Base-by-base conservation (phyloP, 345 rosid genomes). In the Eucalyptus pumila region DNA sequence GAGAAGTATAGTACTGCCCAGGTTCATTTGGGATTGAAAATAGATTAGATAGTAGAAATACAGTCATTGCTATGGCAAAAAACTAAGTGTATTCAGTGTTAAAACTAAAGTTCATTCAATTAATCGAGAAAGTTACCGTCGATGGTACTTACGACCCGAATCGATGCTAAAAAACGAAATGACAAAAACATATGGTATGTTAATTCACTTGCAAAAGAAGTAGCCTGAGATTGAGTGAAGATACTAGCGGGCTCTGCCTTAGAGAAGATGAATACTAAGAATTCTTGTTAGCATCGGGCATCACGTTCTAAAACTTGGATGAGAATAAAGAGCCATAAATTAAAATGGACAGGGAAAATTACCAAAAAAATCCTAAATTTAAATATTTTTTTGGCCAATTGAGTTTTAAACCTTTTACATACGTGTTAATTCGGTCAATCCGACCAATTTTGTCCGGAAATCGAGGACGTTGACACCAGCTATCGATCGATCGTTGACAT, bases 401-500 rank as follows among this genome's bases (percentile, higher is more conserved):
- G 2, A 23, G 2, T 24, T 56, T 1, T 56, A 56, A 56, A 56
- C 6, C 0, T 56, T 24, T 56, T 56, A 56, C 21, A 24, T 56
- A 4, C 2, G 2, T 56, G 6, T 24, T 13, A 56, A 56, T 56
- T 24, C 0, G 24, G 1, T 56, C 1, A 1, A 56, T 56, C 5
- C 1, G 0, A 56, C 1, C 14, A 56, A 24, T 4, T 56, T 56
- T 56, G 1, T 1, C 2, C 1, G 0, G 6, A 56, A 56, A 56
- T 56, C 30, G 1, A 1, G 10, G 0, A 24, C 3, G 4, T 56
- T 23, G 3, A 56, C 4, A 1, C 1, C 30, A 0, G 1, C 1
- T 10, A 5, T 56, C 3, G 6, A 56, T 1, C 0, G 1, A 2
- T n/a, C 1, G 3, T 23, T 56, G 6, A 56, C 1, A 2, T 24